Evolutionary conservation across 2,329 filamentous ascomycete species (phyloP), one percentile per base, ranked within the genome.

Genomic region (Cadophora malorum): DNA sequence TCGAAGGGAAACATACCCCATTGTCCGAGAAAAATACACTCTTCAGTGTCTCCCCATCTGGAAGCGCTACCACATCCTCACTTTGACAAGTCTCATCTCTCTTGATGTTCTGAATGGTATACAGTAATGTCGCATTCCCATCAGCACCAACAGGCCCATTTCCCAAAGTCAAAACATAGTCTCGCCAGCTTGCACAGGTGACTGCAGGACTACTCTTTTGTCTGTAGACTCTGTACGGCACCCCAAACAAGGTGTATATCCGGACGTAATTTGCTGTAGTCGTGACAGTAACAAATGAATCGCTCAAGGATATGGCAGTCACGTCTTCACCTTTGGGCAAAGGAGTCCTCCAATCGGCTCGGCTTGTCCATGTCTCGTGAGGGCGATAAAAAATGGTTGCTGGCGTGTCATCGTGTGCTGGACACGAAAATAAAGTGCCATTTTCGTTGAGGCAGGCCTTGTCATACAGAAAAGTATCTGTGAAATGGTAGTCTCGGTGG

Each of bases 401-500:
- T 1, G 92, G 89, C 10, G 79, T 74, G 67, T 89, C 83, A 38
- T 88, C 85, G 9, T 83, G 85, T 0, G 93, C 88, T 25, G 90
- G 91, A 69, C 92, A 95, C 0, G 94, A 91, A 77, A 97, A 97
- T 0, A 97, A 84, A 0, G 93, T 86, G 19, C 96, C 95, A 66
- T 92, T 90, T 67, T 96, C 91, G 74, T 92, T 90, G 67, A 99
- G 83, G 76, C 95, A 98, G 23, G 96, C 95, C 79, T 97, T 97
- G 81, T 99, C 96, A 80, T 98, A 98, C 4, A 94, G 85, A 77
- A 94, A 97, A 0, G 94, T 95, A 78, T 99, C 96, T 14, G 94
- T 98, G 78, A 99, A 98, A 81, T 98, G 96, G 75, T 97, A 97
- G 78, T 98, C 94, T 59, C 95, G 88, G 78, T 97, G 91, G 68